phyloP scores from a whole-genome alignment of 1,284 basidiomycete species.

The Tilletia indica region DNA sequence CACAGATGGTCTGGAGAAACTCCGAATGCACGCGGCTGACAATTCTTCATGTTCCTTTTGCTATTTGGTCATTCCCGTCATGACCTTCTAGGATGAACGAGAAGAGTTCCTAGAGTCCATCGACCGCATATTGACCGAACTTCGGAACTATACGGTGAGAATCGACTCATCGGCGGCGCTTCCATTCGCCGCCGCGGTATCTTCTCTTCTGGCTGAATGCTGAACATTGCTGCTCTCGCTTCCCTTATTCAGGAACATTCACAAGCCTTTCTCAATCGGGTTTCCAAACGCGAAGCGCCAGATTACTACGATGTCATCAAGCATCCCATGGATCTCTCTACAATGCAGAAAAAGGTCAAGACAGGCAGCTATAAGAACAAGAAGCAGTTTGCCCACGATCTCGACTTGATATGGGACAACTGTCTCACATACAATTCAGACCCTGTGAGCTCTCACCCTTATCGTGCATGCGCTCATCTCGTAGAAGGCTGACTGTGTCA shows the following conservation, averaged over 20 bases:
- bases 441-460: constrained; percentile 65
- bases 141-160: constrained; percentile 49
- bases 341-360: constrained; percentile 90
- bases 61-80: constrained; percentile 11
- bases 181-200: not conserved
- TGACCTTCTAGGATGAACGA: constrained; percentile 35
- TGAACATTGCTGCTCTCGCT: not conserved
- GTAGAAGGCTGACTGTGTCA: not conserved
- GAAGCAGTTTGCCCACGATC: constrained; percentile 84
- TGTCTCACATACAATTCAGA: constrained; percentile 88
- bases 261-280: constrained; percentile 49
- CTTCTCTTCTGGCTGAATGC: not conserved
- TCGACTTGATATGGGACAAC: constrained; percentile 95
- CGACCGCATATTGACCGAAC: constrained; percentile 51
- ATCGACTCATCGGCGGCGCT: not conserved
- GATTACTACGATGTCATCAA: constrained; percentile 54
- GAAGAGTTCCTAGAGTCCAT: constrained; percentile 54
- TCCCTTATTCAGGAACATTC: constrained; percentile 43
- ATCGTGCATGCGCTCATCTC: constrained; percentile 61
- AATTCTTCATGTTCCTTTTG: not conserved
- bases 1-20: not conserved
- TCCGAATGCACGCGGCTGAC: not conserved
- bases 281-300: constrained; percentile 53
- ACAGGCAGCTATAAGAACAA: constrained; percentile 84
- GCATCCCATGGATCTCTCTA: constrained; percentile 79